Evolutionary conservation across 257 asterid species (phyloP), one percentile per base, ranked within the genome.

Genomic region (Solanum chiquidenum): DNA sequence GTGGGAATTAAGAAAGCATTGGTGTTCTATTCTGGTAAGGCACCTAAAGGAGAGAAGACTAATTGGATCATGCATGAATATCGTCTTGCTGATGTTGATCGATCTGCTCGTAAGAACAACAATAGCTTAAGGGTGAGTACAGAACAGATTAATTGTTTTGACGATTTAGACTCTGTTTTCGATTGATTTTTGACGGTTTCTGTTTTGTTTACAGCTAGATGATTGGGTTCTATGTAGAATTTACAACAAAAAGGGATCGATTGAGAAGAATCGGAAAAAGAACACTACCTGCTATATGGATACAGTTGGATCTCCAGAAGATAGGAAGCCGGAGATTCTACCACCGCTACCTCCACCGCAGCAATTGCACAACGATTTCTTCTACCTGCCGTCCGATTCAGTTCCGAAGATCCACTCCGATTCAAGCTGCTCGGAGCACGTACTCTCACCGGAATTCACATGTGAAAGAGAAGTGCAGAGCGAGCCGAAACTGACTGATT

Each of bases 1-100:
- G 90, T 95, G 2, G 99, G 98, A 0, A 96, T 96, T 2, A 96
- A 94, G 88, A 94, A 96, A 88, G 98, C 98, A 11, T 42, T 95
- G 91, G 98, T 96, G 77, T 96, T 96, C 34, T 96, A 95, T 89
- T 89, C 98, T 85, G 98, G 98, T 52, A 96, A 96, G 86, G 98
- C 99, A 8, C 97, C 98, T 12, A 92, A 85, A 84, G 99, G 99
- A 21, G 98, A 93, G 68, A 96, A 95, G 86, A 95, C 98, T 3
- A 95, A 95, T 29, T 96, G 99, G 99, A 95, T 96, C 64, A 96
- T 96, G 99, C 99, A 96, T 86, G 98, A 95, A 52, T 96, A 96
- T 25, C 94, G 99, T 13, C 93, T 96, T 8, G 98, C 98, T 75
- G 94, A 94, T 85, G 98, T 96, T 33, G 98, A 96, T 86, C 95